Percentiles rank a stretch among this genome's conserved stretches.
phyloP scores from a whole-genome alignment of 2,329 filamentous ascomycete genomes.

The Nemania sp. region DNA sequence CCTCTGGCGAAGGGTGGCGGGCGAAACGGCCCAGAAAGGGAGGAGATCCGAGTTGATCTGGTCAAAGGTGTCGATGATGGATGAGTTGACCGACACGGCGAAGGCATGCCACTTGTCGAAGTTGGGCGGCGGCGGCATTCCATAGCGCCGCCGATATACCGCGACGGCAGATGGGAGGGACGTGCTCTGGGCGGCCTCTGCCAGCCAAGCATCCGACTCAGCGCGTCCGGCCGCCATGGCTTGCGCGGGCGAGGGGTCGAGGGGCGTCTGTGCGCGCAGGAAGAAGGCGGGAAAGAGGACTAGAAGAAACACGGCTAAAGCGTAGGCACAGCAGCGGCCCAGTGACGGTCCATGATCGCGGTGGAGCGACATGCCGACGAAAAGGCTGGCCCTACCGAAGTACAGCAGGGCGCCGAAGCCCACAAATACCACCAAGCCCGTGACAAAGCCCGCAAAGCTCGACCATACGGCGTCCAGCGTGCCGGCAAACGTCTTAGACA shows the following conservation, averaged over 20 bases:
- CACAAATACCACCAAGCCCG: conserved; percentile 43
- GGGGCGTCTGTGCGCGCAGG: conserved; percentile 23
- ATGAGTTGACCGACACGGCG: conserved; percentile 69
- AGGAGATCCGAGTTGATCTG: conserved; percentile 73
- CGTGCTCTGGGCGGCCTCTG: conserved; percentile 59
- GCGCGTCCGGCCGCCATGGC: conserved; percentile 60
- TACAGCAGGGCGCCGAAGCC: conserved; percentile 45
- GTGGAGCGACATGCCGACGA: conserved; percentile 17
- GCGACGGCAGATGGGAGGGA: conserved; percentile 70
- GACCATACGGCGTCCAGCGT: conserved; percentile 45
- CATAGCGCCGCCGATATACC: conserved; percentile 74
- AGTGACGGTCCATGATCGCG: conserved; percentile 36
- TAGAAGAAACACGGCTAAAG: conserved; percentile 39
- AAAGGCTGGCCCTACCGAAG: conserved; percentile 30
- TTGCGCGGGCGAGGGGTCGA: conserved; percentile 48
- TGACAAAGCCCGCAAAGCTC: conserved; percentile 40
- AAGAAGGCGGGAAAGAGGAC: conserved; percentile 42
- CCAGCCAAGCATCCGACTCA: conserved; percentile 60
- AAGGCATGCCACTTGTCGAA: conserved; percentile 81
- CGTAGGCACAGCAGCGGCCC: conserved; percentile 40
- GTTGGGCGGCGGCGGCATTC: conserved; percentile 75
- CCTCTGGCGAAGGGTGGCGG: conserved; percentile 69
- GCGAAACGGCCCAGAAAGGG: conserved; percentile 76
- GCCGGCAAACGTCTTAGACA: conserved; percentile 43
- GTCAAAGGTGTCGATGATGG: conserved; percentile 77